Evolutionary conservation across 768 basidiomycete genomes (phyloP).

Genomic region (Leccinum obscurum): DNA sequence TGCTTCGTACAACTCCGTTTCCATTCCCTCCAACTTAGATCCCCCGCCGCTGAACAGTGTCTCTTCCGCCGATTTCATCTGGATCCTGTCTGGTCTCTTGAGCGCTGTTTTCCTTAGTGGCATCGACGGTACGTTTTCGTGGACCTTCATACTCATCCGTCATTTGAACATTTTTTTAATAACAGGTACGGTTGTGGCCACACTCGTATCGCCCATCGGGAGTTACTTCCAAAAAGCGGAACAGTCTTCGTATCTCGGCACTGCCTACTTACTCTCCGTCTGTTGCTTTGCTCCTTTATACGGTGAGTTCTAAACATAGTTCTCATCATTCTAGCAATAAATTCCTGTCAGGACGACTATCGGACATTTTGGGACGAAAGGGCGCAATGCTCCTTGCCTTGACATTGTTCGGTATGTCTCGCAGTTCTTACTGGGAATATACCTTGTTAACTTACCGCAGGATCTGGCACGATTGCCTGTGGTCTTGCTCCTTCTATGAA

Average conservation of each 20-base stretch:
- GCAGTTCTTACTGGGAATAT: background rate
- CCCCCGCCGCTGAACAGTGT: background rate
- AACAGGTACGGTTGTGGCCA: constrained; percentile 32
- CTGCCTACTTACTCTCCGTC: background rate
- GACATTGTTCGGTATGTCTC: background rate
- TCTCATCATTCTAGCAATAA: background rate
- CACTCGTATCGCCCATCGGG: background rate
- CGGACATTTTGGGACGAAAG: background rate
- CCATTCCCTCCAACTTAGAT: background rate
- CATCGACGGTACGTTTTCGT: background rate
- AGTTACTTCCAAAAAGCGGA: constrained; percentile 42
- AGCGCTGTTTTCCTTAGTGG: background rate
- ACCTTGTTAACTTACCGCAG: background rate
- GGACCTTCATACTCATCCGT: background rate
- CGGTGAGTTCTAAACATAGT: background rate
- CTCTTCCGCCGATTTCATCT: background rate
- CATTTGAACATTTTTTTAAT: constrained; percentile 30
- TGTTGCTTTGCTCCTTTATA: background rate
- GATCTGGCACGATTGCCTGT: background rate
- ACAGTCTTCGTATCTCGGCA: background rate
- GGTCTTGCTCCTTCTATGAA: background rate
- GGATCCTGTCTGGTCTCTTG: background rate
- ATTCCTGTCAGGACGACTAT: background rate
- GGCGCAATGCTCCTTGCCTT: background rate
- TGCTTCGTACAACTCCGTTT: background rate